These are phyloP conservation scores for Dendrocalamus latiflorus DNA, from an alignment of 202 grass and related monocot genomes.

Conservation along the genomic window DNA sequence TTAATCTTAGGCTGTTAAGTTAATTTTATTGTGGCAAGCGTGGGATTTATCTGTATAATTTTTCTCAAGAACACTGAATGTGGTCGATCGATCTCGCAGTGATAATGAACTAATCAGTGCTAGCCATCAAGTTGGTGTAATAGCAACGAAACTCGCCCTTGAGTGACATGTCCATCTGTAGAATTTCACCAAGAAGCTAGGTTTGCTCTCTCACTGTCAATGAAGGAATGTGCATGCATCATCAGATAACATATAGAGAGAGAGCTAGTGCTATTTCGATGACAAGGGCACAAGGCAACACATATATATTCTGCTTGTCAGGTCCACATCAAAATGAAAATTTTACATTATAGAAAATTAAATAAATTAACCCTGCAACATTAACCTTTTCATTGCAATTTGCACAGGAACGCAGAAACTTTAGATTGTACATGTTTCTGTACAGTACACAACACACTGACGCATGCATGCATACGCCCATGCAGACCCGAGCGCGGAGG, in stretches of 20 bases:
- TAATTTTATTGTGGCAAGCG: background rate
- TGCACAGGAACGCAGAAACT: background rate
- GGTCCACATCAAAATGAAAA: background rate
- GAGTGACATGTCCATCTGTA: background rate
- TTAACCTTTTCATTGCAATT: background rate
- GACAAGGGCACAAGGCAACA: background rate
- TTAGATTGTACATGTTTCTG: background rate
- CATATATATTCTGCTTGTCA: background rate
- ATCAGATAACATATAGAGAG: background rate
- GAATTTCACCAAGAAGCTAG: background rate
- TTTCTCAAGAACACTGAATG: background rate
- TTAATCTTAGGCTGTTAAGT: background rate
- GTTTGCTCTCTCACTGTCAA: background rate
- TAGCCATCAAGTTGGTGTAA: background rate
- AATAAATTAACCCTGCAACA: background rate
- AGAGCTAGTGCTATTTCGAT: no score
- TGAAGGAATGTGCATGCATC: background rate
- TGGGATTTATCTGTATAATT: background rate
- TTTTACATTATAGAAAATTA: background rate
- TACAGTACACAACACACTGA: background rate
- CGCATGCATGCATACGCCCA: background rate
- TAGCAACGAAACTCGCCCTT: background rate
- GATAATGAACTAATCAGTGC: background rate
- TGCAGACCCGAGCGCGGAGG: slow-evolving; percentile 87
- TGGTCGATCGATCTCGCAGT: background rate